Evolutionary conservation across 2,329 filamentous ascomycete genomes (phyloP).

Genomic region (Pseudonectria foliicola): DNA sequence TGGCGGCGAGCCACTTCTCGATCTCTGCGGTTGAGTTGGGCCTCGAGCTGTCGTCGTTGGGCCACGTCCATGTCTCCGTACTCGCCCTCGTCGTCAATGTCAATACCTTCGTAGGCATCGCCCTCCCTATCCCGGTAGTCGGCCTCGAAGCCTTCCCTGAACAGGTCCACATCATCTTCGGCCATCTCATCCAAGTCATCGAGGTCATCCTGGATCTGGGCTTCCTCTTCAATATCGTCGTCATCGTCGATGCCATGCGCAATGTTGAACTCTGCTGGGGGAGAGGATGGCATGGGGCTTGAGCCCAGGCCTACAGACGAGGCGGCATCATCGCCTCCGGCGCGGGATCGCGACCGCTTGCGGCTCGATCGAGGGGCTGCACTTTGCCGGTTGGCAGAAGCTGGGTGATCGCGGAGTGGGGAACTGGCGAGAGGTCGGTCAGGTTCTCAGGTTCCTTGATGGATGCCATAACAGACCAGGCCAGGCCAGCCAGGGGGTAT

Average conservation of each 20-base stretch:
- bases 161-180: constrained; percentile 74
- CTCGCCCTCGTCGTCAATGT: constrained; percentile 71
- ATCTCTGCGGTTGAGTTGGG: constrained; percentile 66
- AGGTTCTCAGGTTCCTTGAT: too few species aligned
- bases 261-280: constrained; percentile 53
- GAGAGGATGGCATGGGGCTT: constrained; percentile 60
- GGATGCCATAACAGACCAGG: too few species aligned
- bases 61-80: constrained; percentile 64
- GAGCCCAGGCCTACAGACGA: constrained; percentile 47
- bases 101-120: constrained; percentile 63
- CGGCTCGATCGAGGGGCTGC: constrained; percentile 43
- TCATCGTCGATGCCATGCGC: constrained; percentile 61
- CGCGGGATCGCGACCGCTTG: constrained; percentile 50
- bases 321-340: constrained; percentile 41
- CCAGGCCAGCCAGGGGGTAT: background rate
- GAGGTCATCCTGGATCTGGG: constrained; percentile 63
- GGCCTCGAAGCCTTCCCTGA: constrained; percentile 64
- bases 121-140: constrained; percentile 63
- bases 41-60: constrained; percentile 62
- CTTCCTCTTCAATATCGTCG: constrained; percentile 65
- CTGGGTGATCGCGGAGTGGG: constrained; percentile 72
- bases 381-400: constrained; percentile 76
- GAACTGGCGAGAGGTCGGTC: constrained; percentile 49
- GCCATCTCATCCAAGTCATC: constrained; percentile 77
- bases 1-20: constrained; percentile 60